These are phyloP conservation scores for Dactylellina drechsleri DNA, from an alignment of 2,329 filamentous ascomycete genomes.

Conservation along the genomic window DNA sequence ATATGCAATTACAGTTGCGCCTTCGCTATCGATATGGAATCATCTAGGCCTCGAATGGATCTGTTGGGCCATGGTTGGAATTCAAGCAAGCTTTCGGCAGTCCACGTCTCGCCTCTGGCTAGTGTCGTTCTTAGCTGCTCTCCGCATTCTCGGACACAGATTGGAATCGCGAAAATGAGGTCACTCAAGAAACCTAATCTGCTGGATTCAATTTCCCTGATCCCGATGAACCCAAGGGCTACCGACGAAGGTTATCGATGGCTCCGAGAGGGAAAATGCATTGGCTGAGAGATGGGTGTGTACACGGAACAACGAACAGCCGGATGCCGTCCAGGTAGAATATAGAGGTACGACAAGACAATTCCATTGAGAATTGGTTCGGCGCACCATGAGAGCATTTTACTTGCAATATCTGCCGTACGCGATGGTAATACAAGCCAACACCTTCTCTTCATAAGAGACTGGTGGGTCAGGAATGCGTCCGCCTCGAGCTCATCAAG, in stretches of 20 bases:
- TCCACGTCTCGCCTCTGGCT: conserved; percentile 6
- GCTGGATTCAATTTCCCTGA: background rate
- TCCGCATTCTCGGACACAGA: background rate
- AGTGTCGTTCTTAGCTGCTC: background rate
- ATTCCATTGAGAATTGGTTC: no score
- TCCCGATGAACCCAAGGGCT: background rate
- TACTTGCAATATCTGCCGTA: no score
- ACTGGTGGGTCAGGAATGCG: no score
- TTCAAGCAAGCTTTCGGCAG: conserved; percentile 20
- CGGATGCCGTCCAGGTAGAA: conserved; percentile 9
- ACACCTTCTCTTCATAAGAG: no score
- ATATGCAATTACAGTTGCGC: background rate
- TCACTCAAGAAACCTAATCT: background rate
- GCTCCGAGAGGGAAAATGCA: background rate
- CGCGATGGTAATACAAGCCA: no score
- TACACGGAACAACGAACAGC: conserved; percentile 14
- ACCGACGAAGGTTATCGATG: background rate
- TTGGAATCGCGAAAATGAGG: conserved; percentile 5
- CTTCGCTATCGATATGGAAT: no score
- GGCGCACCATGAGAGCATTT: no score
- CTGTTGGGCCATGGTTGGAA: background rate
- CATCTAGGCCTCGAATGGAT: background rate
- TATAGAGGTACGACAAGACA: background rate
- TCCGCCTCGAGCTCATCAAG: no score
- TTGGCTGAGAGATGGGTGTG: background rate